These are phyloP conservation scores for Neoboletus brunneissimus DNA, from an alignment of 768 basidiomycete genomes.

Conservation along the genomic window DNA sequence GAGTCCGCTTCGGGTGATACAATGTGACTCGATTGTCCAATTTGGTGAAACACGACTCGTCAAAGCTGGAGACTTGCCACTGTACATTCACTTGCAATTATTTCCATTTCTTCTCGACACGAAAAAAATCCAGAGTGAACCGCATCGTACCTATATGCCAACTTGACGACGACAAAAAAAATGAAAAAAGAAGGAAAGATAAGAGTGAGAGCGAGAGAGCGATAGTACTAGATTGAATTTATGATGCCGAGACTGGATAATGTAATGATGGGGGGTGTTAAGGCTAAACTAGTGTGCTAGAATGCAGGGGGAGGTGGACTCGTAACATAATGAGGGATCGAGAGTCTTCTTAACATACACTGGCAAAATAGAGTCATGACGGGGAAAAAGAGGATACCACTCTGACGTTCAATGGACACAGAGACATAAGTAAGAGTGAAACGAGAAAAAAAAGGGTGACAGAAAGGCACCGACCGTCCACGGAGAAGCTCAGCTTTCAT, in stretches of 20 bases:
- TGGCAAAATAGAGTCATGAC: constrained; percentile 2
- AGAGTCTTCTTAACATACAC: constrained; percentile 17
- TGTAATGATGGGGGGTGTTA: constrained; percentile 17
- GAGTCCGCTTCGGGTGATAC: background rate
- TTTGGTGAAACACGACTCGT: background rate
- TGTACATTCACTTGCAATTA: constrained; percentile 5
- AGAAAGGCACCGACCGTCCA: constrained; percentile 13
- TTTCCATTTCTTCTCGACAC: constrained; percentile 9
- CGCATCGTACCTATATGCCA: constrained; percentile 16
- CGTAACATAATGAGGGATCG: constrained; percentile 8
- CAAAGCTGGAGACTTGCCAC: background rate
- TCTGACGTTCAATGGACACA: background rate
- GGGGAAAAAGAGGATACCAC: background rate
- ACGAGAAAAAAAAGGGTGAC: background rate
- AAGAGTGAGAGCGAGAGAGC: constrained; percentile 2
- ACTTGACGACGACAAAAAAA: constrained; percentile 13
- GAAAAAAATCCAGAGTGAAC: constrained; percentile 14
- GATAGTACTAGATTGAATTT: constrained; percentile 27
- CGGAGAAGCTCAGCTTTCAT: constrained; percentile 33
- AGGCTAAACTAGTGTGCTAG: constrained; percentile 15
- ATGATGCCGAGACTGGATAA: constrained; percentile 27
- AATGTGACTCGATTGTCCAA: background rate
- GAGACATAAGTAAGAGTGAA: background rate
- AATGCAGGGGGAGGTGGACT: constrained; percentile 16
- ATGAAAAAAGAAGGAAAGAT: background rate